Percentiles rank a stretch among this genome's conserved stretches.
Evolutionary conservation across 1,284 basidiomycete species (phyloP).

Genomic region (Pseudozyma hubeiensis): DNA sequence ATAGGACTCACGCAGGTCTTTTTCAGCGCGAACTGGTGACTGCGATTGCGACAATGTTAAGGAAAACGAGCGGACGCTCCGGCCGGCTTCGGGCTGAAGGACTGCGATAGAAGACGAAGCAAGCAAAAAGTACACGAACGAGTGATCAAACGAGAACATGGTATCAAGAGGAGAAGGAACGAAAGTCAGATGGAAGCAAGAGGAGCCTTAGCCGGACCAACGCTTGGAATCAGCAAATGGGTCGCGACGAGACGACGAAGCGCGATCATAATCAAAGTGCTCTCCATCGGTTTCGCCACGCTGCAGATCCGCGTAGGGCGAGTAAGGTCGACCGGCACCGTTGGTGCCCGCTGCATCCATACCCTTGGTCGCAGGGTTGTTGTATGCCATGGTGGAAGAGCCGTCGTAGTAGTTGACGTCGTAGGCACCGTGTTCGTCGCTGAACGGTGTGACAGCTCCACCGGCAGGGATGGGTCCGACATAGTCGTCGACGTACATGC

Average conservation of each 20-base stretch:
- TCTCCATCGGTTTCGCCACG: slow-evolving; percentile 11
- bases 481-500: slow-evolving; percentile 32
- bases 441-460: slow-evolving; percentile 24
- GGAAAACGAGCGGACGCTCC: neutral
- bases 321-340: slow-evolving; percentile 29
- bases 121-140: slow-evolving; percentile 9
- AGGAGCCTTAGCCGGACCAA: slow-evolving; percentile 20
- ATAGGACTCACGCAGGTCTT: neutral
- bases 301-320: slow-evolving; percentile 49
- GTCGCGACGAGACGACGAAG: slow-evolving; percentile 18
- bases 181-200: neutral
- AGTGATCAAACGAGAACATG: slow-evolving; percentile 5
- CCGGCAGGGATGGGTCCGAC: neutral
- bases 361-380: slow-evolving; percentile 39
- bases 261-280: slow-evolving; percentile 29
- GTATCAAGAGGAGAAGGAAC: slow-evolving; percentile 12
- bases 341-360: slow-evolving; percentile 37
- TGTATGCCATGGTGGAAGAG: slow-evolving; percentile 31
- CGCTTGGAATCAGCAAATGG: slow-evolving; percentile 30
- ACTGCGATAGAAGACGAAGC: neutral
- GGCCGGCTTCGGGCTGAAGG: neutral
- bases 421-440: slow-evolving; percentile 44
- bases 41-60: slow-evolving; percentile 5
- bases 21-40: neutral
- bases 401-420: slow-evolving; percentile 55